A percentile compares a stretch with the other conserved stretches of the same genome.
Evolutionary conservation across 2,329 filamentous ascomycete genomes (phyloP).

Genomic region (Stagonosporopsis vannaccii): DNA sequence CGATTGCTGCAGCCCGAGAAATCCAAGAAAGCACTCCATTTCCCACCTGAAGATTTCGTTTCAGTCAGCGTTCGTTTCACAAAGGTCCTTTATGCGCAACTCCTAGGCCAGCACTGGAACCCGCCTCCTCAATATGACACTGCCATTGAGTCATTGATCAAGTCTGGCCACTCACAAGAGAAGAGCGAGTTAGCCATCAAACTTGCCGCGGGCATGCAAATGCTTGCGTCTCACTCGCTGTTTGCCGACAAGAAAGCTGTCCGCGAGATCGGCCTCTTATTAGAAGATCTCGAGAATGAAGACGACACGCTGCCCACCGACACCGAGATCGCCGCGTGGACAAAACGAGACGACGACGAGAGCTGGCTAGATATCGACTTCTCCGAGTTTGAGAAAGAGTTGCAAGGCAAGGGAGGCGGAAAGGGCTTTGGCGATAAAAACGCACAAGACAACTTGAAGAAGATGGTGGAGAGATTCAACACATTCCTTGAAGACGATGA

Average conservation of each 20-base stretch:
- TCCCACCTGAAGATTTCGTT: constrained; percentile 81
- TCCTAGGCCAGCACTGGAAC: constrained; percentile 83
- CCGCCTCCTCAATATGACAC: constrained; percentile 65
- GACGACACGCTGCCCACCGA: constrained; percentile 75
- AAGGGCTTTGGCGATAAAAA: constrained; percentile 67
- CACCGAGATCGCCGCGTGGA: constrained; percentile 76
- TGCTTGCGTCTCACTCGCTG: constrained; percentile 74
- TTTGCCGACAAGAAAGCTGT: constrained; percentile 73
- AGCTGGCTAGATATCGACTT: constrained; percentile 93
- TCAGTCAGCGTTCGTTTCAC: constrained; percentile 83
- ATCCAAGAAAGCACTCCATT: constrained; percentile 61
- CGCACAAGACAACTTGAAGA: constrained; percentile 78
- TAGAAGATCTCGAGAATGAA: constrained; percentile 78
- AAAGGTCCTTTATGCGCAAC: constrained; percentile 86
- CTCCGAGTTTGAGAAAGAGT: constrained; percentile 83
- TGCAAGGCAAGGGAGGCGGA: constrained; percentile 59
- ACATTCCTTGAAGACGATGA: constrained; percentile 86
- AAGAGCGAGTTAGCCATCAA: constrained; percentile 82
- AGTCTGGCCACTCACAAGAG: constrained; percentile 46
- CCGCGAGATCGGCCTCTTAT: constrained; percentile 76
- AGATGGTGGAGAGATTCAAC: constrained; percentile 94
- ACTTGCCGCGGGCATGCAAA: constrained; percentile 87
- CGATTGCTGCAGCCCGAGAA: constrained; percentile 68
- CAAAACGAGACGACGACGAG: constrained; percentile 78
- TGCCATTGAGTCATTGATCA: constrained; percentile 44